Evolutionary conservation across 75 land plant species (phyloP).

Genomic region (Adiantum capillusveneris): DNA sequence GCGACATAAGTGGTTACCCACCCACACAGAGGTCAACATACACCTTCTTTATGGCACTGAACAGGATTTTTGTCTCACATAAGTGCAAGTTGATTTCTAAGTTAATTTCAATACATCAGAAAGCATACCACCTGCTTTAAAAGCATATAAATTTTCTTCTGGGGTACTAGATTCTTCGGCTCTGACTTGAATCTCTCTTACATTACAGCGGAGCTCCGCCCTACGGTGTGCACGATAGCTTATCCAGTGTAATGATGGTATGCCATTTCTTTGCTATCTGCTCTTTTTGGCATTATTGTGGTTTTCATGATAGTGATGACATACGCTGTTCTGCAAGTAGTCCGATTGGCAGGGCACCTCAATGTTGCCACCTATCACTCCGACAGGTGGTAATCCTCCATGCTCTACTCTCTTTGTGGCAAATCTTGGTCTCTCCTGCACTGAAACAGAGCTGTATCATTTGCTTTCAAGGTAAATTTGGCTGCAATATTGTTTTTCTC

Average conservation of each 20-base stretch:
- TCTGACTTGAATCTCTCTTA: neutral
- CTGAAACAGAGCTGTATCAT: conserved; percentile 65
- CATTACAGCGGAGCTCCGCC: conserved; percentile 8
- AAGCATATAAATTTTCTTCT: no score
- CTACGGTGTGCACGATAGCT: conserved; percentile 18
- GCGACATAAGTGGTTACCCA: conserved; percentile 67
- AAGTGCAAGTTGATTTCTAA: neutral
- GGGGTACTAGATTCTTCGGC: no score
- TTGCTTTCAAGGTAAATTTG: conserved; percentile 48
- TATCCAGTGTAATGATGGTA: conserved; percentile 27
- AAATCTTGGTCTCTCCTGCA: conserved; percentile 67
- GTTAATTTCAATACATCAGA: no score
- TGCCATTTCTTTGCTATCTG: conserved; percentile 4
- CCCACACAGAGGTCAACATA: conserved; percentile 85
- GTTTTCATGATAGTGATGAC: no score
- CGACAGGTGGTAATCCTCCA: conserved; percentile 42
- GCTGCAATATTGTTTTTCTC: no score
- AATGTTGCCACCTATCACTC: conserved; percentile 12
- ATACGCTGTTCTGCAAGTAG: no score
- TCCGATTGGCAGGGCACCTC: conserved; percentile 11
- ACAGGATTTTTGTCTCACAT: no score
- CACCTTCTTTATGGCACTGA: conserved; percentile 25
- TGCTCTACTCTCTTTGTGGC: conserved; percentile 84
- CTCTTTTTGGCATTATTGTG: no score
- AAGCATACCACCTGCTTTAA: no score